Conservation (phyloP, 1,139 yeast genomes). For the Blastobotrys persicus region DNA sequence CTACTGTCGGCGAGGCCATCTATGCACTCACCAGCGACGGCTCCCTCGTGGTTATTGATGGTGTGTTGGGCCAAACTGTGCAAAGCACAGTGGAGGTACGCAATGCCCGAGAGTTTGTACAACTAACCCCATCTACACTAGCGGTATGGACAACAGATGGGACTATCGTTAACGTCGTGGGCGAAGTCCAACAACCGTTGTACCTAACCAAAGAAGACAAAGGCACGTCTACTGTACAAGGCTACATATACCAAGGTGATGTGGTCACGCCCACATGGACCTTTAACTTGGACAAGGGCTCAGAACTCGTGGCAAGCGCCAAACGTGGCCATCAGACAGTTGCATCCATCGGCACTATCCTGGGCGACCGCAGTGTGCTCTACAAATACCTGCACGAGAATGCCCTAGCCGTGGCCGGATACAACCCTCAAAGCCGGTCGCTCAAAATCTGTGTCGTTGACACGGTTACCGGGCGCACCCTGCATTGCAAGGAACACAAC, state of each 20-base stretch:
- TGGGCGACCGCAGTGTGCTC: conserved; percentile 69
- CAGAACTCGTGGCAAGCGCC: conserved; percentile 42
- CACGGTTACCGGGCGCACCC: conserved; percentile 62
- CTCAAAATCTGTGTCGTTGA: conserved; percentile 58
- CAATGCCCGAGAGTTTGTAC: not conserved
- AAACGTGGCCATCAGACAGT: conserved; percentile 47
- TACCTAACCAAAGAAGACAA: not conserved
- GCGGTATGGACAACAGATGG: conserved; percentile 2
- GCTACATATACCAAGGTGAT: conserved; percentile 15
- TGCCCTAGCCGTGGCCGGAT: conserved; percentile 54
- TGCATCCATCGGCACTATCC: conserved; percentile 67
- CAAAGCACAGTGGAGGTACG: not conserved
- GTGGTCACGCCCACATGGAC: conserved; percentile 26
- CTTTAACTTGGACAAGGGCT: conserved; percentile 31
- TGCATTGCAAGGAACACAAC: conserved; percentile 47
- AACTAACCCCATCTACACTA: not conserved
- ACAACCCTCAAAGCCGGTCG: conserved; percentile 33
- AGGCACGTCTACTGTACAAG: conserved; percentile 10
- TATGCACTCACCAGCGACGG: conserved; percentile 26
- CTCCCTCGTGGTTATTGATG: conserved; percentile 25
- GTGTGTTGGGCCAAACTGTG: conserved; percentile 23
- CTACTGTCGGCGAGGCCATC: conserved; percentile 24
- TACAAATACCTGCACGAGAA: conserved; percentile 85
- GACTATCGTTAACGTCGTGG: conserved; percentile 10
- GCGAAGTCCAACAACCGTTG: not conserved